Percentiles rank a stretch among this genome's conserved stretches.
Conservation (phyloP, 306 rosid species). For the Parietaria judaica region DNA sequence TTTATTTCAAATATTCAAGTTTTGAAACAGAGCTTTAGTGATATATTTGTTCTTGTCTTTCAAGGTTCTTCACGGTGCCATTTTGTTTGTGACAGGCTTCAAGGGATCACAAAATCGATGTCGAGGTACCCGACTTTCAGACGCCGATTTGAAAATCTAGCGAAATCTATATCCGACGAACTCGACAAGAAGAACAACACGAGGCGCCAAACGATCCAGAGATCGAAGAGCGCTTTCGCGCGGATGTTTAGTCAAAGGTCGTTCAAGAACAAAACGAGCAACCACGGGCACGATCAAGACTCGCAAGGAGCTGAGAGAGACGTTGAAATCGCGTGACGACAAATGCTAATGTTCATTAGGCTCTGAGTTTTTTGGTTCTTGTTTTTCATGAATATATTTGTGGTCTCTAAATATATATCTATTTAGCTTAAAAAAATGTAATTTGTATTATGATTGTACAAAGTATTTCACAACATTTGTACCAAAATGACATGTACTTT, state of each 20-base stretch:
- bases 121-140: conserved; percentile 75
- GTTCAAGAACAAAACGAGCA: conserved; percentile 34
- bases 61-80: no score
- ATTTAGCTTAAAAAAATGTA: conserved; percentile 4
- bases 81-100: conserved; percentile 42
- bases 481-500: no score
- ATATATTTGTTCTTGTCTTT: no score
- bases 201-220: conserved; percentile 23
- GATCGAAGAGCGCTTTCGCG: conserved; percentile 82
- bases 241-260: conserved; percentile 52
- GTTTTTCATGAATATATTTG: neutral
- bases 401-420: no score
- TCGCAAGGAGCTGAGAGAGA: conserved; percentile 37
- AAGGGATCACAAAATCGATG: conserved; percentile 81
- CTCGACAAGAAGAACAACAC: conserved; percentile 36
- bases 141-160: conserved; percentile 67
- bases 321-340: conserved; percentile 27
- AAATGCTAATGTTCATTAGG: neutral
- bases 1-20: no score
- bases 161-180: conserved; percentile 39
- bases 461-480: neutral
- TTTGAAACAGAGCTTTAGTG: no score
- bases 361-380: no score
- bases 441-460: neutral
- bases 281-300: conserved; percentile 38